Base-by-base conservation (phyloP, 345 rosid genomes). In the Eutrema japonicum region DNA sequence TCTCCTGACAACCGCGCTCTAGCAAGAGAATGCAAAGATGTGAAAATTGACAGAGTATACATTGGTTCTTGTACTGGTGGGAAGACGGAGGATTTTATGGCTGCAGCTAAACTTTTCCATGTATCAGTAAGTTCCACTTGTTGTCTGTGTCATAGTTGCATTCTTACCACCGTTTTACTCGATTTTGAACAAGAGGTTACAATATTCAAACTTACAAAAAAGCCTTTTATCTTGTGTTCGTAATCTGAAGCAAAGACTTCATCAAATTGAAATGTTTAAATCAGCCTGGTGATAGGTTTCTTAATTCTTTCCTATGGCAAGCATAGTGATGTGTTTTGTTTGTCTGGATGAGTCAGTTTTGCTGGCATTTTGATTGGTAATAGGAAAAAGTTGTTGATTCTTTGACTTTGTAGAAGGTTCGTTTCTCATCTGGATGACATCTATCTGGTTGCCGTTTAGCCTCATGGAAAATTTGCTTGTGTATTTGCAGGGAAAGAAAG, bases 51-150 rank as follows among this genome's bases (percentile, higher is more conserved):
- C 84, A 82, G 99, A 77, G 99, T 95, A 52, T 95, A 92, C 71
- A 95, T 95, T 16, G 99, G 99, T 74, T 95, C 98, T 65, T 95
- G 99, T 81, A 95, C 98, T n/a, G 98, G 99, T 61, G 99, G 99
- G 26, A 95, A 92, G 80, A 89, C 96, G 0, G 96, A 90, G 74
- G 98, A 90, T 78, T 95, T 95, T 68, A 81, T 95, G 74, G 98
- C 98, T 68, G 99, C 89, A 43, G 98, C 99, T 42, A 90, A 85
- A 89, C 88, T 95, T 50, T 83, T 95, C 73, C 78, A 83, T 32
- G 93, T 89, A 79, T 83, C 98, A 13, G 96, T 95, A 82, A 80
- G 96, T 71, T 35, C 63, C 58, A 30, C 63, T 53, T 47, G 22
- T 55, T 62, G 12, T 49, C 10, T 48, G 1, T 56, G 5, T 64